Conservation (phyloP, 2,329 filamentous ascomycete species). For the Sclerotinia borealis region DNA sequence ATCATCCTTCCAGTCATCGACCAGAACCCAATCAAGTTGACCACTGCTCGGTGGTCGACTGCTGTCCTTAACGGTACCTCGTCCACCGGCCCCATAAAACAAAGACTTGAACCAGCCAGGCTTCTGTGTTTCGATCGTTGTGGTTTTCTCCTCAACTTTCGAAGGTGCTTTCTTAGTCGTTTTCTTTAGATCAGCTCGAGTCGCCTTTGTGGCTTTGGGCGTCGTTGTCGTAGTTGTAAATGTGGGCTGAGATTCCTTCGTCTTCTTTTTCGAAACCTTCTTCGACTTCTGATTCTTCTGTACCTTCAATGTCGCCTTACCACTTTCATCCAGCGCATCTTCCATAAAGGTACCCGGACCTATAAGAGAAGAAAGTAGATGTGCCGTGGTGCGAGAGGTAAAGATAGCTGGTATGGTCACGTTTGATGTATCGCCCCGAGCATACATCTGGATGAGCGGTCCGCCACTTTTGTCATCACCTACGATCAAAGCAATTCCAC, state of each 20-base stretch:
- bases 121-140: slow-evolving; percentile 19
- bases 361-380: slow-evolving; percentile 81
- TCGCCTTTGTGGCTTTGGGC: slow-evolving; percentile 27
- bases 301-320: slow-evolving; percentile 49
- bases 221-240: slow-evolving; percentile 28
- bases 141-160: slow-evolving; percentile 22
- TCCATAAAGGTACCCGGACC: slow-evolving; percentile 62
- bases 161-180: slow-evolving; percentile 28
- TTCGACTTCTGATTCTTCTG: slow-evolving; percentile 36
- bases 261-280: slow-evolving; percentile 27
- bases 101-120: slow-evolving; percentile 42
- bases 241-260: slow-evolving; percentile 19
- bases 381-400: slow-evolving; percentile 89
- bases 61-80: slow-evolving; percentile 40
- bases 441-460: slow-evolving; percentile 93
- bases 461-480: slow-evolving; percentile 89
- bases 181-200: slow-evolving; percentile 27
- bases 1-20: slow-evolving; percentile 60
- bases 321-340: slow-evolving; percentile 54
- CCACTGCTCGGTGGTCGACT: slow-evolving; percentile 66
- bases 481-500: slow-evolving; percentile 84
- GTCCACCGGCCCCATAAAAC: slow-evolving; percentile 35
- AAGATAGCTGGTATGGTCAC: slow-evolving; percentile 92
- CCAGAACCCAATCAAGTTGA: slow-evolving; percentile 65
- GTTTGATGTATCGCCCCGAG: slow-evolving; percentile 92